Conservation (phyloP, 164 flowering plant genomes). For the Chimonanthus salicifolius region DNA sequence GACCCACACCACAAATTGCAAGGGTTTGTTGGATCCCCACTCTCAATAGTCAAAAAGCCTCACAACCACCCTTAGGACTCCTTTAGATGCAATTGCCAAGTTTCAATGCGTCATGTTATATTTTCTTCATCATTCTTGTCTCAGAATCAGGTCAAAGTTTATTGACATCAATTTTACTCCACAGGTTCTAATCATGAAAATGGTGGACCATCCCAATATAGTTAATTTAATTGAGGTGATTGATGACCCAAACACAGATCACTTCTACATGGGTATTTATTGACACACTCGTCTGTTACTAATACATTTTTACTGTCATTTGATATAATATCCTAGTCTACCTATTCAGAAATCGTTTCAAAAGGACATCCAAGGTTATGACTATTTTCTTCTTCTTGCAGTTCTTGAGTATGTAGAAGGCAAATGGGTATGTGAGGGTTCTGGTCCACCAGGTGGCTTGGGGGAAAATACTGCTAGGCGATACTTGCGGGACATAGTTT, state of each 20-base stretch:
- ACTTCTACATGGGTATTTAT: slow-evolving; percentile 93
- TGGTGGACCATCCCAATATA: slow-evolving; percentile 86
- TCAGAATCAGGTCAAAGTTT: not conserved
- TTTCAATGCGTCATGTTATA: not conserved
- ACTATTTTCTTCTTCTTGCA: slow-evolving; percentile 14
- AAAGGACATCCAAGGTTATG: not conserved
- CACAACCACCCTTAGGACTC: too few species aligned
- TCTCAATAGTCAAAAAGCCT: too few species aligned
- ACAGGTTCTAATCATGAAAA: slow-evolving; percentile 93
- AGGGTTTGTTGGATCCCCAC: not conserved
- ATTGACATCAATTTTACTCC: slow-evolving; percentile 2
- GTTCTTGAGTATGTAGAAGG: slow-evolving; percentile 98
- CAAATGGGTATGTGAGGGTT: slow-evolving; percentile 71
- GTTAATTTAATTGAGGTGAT: slow-evolving; percentile 98
- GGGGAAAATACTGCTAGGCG: slow-evolving; percentile 64
- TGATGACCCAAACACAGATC: slow-evolving; percentile 87
- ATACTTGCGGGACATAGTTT: slow-evolving; percentile 79
- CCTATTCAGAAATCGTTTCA: not conserved
- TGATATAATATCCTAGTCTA: not conserved
- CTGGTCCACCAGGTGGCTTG: slow-evolving; percentile 56
- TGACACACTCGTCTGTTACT: not conserved
- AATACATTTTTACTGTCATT: not conserved
- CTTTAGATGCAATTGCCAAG: too few species aligned
- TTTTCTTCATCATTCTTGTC: not conserved
- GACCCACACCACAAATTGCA: not conserved